Evolutionary conservation across 768 basidiomycete genomes (phyloP).

Genomic region (Pisolithus orientalis): DNA sequence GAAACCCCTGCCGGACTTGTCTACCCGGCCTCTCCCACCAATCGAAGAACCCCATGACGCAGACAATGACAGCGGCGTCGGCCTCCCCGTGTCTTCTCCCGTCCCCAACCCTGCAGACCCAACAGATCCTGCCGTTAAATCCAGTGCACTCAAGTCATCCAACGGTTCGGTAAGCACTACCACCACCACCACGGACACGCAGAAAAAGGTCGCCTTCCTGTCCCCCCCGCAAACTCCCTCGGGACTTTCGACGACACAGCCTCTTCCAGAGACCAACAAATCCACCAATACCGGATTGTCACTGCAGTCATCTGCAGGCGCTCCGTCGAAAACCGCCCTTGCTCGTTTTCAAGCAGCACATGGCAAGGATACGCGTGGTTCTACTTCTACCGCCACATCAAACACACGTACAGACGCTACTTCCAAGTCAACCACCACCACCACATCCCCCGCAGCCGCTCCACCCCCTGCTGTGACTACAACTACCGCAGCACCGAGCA

Average conservation of each 20-base stretch:
- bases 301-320: conserved; percentile 21
- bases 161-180: conserved; percentile 28
- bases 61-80: conserved; percentile 30
- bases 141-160: conserved; percentile 32
- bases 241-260: conserved; percentile 41
- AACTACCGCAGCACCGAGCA: conserved; percentile 47
- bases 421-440: conserved; percentile 39
- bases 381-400: conserved; percentile 56
- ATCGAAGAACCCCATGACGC: conserved; percentile 37
- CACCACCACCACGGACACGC: conserved; percentile 38
- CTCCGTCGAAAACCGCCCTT: conserved; percentile 55
- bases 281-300: conserved; percentile 27
- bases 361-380: conserved; percentile 61
- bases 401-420: conserved; percentile 57
- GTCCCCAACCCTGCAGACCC: conserved; percentile 16
- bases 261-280: conserved; percentile 41
- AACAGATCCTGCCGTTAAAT: conserved; percentile 20
- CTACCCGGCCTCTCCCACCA: conserved; percentile 41
- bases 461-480: conserved; percentile 46
- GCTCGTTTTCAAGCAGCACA: conserved; percentile 74
- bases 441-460: conserved; percentile 45
- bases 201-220: conserved; percentile 86
- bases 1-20: conserved; percentile 72
- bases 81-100: conserved; percentile 30
- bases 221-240: conserved; percentile 71